phyloP scores from a whole-genome alignment of 1,284 basidiomycete genomes.

The Flammula alnicola region DNA sequence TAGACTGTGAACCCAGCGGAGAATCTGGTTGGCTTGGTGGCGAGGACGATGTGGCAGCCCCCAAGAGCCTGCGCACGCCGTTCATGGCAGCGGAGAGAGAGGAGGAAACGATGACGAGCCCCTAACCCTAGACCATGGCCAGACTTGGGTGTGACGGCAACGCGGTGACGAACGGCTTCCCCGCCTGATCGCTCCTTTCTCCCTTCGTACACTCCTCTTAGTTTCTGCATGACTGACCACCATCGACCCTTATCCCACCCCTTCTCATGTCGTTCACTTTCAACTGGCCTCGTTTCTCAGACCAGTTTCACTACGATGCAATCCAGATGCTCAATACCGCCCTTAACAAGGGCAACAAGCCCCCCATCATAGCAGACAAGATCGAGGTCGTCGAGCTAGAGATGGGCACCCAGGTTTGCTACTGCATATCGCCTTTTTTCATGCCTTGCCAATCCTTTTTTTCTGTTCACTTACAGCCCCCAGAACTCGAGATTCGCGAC shows the following conservation, averaged over 20 bases:
- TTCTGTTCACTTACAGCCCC: conserved; percentile 65
- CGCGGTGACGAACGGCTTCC: not conserved
- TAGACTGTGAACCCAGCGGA: conserved; percentile 25
- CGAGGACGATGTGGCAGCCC: conserved; percentile 45
- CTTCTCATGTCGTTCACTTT: conserved; percentile 97
- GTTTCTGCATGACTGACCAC: not conserved
- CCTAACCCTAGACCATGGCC: conserved; percentile 13
- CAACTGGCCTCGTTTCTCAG: conserved; percentile 96
- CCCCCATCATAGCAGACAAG: conserved; percentile 95
- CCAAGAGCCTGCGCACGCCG: conserved; percentile 72
- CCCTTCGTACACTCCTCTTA: too few relatives aligned
- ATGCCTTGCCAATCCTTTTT: conserved; percentile 5
- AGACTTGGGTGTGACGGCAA: conserved; percentile 2
- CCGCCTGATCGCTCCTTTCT: too few relatives aligned
- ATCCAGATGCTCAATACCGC: conserved; percentile 94
- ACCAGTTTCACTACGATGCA: conserved; percentile 92
- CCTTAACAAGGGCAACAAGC: conserved; percentile 97
- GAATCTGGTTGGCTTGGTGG: conserved; percentile 34
- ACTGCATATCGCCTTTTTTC: not conserved
- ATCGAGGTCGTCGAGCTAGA: conserved; percentile 97
- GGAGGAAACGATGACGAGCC: not conserved
- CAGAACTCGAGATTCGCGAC: conserved; percentile 96
- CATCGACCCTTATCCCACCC: not conserved
- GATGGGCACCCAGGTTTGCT: conserved; percentile 93
- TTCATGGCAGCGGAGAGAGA: conserved; percentile 52